Conservation (phyloP, 1,139 yeast species). For the Yamadazyma epiphylla region DNA sequence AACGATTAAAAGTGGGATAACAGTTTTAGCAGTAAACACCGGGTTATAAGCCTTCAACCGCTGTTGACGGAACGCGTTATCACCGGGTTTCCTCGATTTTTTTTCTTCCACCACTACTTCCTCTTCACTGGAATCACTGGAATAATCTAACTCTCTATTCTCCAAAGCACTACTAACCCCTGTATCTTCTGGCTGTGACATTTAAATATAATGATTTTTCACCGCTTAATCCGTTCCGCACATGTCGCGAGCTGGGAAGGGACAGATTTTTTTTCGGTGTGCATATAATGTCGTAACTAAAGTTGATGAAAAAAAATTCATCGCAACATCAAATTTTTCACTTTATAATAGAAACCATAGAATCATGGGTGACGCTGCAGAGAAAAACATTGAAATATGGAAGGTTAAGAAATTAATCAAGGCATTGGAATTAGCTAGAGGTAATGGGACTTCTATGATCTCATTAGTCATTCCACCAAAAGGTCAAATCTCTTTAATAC, state of each 20-base stretch:
- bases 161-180: neutral
- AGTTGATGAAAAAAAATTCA: too few relatives aligned
- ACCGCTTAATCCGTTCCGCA: too few relatives aligned
- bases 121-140: constrained; percentile 10
- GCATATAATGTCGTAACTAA: too few relatives aligned
- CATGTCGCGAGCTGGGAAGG: too few relatives aligned
- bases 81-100: constrained; percentile 51
- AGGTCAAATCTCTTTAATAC: constrained; percentile 84
- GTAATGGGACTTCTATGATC: constrained; percentile 98
- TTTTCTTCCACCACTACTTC: constrained; percentile 20
- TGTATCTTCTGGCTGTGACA: neutral
- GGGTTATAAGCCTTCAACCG: constrained; percentile 51
- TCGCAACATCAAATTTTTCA: constrained; percentile 1
- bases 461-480: constrained; percentile 93
- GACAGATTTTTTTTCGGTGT: too few relatives aligned
- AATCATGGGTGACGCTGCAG: constrained; percentile 46
- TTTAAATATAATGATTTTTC: too few relatives aligned
- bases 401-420: constrained; percentile 91
- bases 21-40: constrained; percentile 85
- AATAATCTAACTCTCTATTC: constrained; percentile 1
- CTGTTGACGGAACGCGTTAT: constrained; percentile 65
- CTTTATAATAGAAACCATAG: neutral
- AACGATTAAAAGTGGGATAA: constrained; percentile 71
- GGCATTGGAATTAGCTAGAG: constrained; percentile 85
- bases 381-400: constrained; percentile 97